Evolutionary conservation across 495 filamentous ascomycete species (phyloP).

Genomic region (Patellaria atrata): DNA sequence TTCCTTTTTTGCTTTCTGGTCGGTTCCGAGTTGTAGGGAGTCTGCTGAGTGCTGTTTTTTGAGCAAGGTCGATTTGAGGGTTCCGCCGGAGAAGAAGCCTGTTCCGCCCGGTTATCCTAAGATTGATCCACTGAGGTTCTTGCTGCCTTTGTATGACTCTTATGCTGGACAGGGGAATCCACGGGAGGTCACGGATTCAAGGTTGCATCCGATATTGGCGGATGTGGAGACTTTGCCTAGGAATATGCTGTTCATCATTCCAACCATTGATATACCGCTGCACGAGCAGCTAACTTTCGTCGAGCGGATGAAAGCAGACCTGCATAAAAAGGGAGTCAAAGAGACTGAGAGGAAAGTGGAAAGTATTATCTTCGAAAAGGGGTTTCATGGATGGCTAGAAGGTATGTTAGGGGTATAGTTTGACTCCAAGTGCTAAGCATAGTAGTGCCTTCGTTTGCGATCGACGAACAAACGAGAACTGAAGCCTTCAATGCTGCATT

Average conservation of each 20-base stretch:
- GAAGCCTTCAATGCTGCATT: slow-evolving; percentile 2
- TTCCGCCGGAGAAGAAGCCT: slow-evolving; percentile 23
- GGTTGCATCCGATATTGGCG: slow-evolving; percentile 22
- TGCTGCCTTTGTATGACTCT: slow-evolving; percentile 24
- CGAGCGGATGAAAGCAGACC: slow-evolving; percentile 15
- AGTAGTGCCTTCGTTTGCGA: slow-evolving; percentile 4
- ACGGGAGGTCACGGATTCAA: slow-evolving; percentile 15
- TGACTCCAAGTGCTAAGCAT: not conserved
- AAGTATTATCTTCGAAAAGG: slow-evolving; percentile 16
- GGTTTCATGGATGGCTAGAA: slow-evolving; percentile 28
- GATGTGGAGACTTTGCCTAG: slow-evolving; percentile 11
- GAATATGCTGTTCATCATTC: slow-evolving; percentile 19
- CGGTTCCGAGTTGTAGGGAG: no score
- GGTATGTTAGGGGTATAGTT: slow-evolving; percentile 14
- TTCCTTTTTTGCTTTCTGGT: not conserved
- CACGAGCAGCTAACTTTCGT: slow-evolving; percentile 21
- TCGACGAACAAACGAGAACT: slow-evolving; percentile 6
- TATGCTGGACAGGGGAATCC: slow-evolving; percentile 18
- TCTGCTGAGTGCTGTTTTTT: no score
- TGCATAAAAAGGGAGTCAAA: slow-evolving; percentile 2
- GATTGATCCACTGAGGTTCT: slow-evolving; percentile 19
- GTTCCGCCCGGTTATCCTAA: slow-evolving; percentile 20
- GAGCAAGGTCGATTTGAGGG: slow-evolving; percentile 23
- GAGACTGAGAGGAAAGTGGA: slow-evolving; percentile 14
- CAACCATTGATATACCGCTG: slow-evolving; percentile 21